Percentiles rank a stretch among this genome's conserved stretches.
Evolutionary conservation across 1,284 basidiomycete genomes (phyloP).

Genomic region (Ganoderma leucocontextum): DNA sequence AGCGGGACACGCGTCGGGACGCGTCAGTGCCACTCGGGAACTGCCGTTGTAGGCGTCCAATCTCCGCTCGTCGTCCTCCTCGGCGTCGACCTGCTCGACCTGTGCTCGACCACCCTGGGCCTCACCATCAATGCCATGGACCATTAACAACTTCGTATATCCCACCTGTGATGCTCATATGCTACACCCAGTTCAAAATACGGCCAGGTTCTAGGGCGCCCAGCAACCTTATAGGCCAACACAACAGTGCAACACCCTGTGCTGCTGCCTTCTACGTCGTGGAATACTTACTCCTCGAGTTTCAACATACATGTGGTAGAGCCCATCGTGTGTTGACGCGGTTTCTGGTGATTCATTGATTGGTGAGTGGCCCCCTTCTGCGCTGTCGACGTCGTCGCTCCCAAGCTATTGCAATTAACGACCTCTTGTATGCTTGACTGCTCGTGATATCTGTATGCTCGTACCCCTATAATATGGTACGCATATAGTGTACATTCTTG

Average conservation of each 20-base stretch:
- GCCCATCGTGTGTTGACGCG: neutral
- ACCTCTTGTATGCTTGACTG: neutral
- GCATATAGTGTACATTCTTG: neutral
- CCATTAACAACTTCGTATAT: neutral
- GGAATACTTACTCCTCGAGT: no score
- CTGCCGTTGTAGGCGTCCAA: neutral
- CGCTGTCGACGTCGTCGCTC: neutral
- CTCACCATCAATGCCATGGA: no score
- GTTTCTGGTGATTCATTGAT: neutral
- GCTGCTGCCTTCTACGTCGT: neutral
- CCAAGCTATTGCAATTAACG: neutral
- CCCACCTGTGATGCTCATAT: neutral
- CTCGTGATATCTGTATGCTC: neutral
- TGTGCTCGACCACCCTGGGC: no score
- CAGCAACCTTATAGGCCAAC: no score
- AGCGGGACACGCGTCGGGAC: slow-evolving; percentile 23
- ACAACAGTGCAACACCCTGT: no score
- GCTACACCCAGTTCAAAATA: neutral
- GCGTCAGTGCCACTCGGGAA: slow-evolving; percentile 19
- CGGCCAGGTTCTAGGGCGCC: neutral
- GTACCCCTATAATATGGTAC: neutral
- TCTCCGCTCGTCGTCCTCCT: neutral
- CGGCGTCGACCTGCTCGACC: no score
- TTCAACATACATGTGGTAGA: no score
- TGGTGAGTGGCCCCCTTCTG: neutral